A percentile compares a stretch with the other conserved stretches of the same genome.
These are phyloP conservation scores for Leccinellum albellum DNA, from an alignment of 768 basidiomycete species.

Conservation along the genomic window DNA sequence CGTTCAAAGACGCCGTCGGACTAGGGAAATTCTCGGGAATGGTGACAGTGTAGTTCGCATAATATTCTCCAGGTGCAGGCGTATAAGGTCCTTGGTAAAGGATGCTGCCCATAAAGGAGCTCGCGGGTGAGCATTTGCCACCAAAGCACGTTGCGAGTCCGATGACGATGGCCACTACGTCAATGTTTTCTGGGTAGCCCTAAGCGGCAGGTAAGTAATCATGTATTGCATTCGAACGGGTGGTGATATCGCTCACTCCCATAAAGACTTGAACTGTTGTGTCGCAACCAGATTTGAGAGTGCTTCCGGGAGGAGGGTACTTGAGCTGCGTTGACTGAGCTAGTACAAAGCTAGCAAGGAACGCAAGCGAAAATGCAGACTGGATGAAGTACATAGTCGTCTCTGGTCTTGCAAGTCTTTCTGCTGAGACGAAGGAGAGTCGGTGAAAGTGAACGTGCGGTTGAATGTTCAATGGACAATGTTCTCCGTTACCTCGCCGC, in stretches of 20 bases:
- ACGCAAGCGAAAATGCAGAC: constrained; percentile 10
- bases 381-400: constrained; percentile 18
- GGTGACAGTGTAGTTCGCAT: constrained; percentile 32
- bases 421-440: not conserved
- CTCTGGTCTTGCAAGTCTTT: not conserved
- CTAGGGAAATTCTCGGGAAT: constrained; percentile 24
- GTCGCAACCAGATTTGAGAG: constrained; percentile 5
- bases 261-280: constrained; percentile 17
- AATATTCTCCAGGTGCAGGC: constrained; percentile 16
- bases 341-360: constrained; percentile 9
- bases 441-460: not conserved
- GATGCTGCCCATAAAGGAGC: constrained; percentile 26
- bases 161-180: constrained; percentile 30
- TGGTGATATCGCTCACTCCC: constrained; percentile 9
- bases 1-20: constrained; percentile 34
- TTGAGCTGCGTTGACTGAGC: constrained; percentile 15
- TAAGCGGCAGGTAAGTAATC: constrained; percentile 1
- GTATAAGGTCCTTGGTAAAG: constrained; percentile 35
- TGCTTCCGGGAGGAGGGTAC: constrained; percentile 7
- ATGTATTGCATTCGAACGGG: not conserved
- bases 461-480: not conserved
- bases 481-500: not conserved
- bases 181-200: constrained; percentile 22
- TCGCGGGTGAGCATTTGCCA: constrained; percentile 21
- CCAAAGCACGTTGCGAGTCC: constrained; percentile 27